Conservation (phyloP, 2,329 filamentous ascomycete species). For the Xylaria multiplex region DNA sequence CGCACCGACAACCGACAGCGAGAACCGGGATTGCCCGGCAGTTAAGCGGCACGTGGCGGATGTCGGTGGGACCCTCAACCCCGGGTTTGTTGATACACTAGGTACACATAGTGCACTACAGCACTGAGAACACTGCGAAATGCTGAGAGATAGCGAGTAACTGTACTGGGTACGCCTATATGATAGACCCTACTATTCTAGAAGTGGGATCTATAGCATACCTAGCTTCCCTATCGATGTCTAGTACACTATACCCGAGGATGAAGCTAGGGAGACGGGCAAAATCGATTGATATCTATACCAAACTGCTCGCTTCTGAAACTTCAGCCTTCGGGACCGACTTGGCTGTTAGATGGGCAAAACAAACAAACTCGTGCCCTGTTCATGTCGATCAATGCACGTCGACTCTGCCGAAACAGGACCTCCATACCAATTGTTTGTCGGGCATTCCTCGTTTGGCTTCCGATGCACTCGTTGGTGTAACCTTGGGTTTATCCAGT, state of each 20-base stretch:
- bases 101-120: too few relatives aligned
- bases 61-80: constrained; percentile 31
- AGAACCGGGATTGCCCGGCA: constrained; percentile 29
- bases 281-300: not conserved
- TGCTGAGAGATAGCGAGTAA: too few relatives aligned
- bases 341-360: not conserved
- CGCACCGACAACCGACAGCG: constrained; percentile 31
- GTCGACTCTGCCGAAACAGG: constrained; percentile 20
- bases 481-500: constrained; percentile 12
- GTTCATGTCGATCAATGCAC: constrained; percentile 30
- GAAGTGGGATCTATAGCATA: too few relatives aligned
- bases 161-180: too few relatives aligned
- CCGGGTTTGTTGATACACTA: not conserved
- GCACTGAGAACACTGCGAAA: too few relatives aligned
- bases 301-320: too few relatives aligned
- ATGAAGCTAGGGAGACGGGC: not conserved
- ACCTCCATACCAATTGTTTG: not conserved
- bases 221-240: too few relatives aligned
- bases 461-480: constrained; percentile 28
- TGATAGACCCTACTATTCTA: too few relatives aligned
- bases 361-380: constrained; percentile 1
- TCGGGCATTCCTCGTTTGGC: constrained; percentile 36
- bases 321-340: not conserved
- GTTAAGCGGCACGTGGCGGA: constrained; percentile 30
- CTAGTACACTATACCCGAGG: not conserved